Conservation (phyloP, 495 filamentous ascomycete genomes). For the Daldinia caldariorum region DNA sequence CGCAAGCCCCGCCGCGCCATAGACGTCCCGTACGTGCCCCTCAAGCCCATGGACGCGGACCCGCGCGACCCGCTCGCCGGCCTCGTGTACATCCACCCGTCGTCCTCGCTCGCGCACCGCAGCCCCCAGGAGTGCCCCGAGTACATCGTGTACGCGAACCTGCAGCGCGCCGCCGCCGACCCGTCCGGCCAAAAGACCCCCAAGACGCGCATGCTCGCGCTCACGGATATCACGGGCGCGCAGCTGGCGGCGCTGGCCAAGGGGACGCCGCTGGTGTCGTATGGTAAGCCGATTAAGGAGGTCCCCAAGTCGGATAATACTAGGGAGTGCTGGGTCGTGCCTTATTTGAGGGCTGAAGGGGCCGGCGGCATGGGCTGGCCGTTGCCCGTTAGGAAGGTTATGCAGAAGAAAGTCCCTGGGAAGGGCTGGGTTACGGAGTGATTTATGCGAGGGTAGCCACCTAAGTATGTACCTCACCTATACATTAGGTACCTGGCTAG, state of each 20-base stretch:
- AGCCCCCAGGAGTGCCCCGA: slow-evolving; percentile 77
- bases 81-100: slow-evolving; percentile 84
- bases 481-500: background rate
- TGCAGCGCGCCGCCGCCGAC: slow-evolving; percentile 70
- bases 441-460: background rate
- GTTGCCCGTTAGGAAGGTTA: slow-evolving; percentile 80
- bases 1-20: slow-evolving; percentile 82
- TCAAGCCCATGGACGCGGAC: slow-evolving; percentile 69
- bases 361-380: slow-evolving; percentile 80
- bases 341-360: slow-evolving; percentile 71
- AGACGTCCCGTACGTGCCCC: slow-evolving; percentile 89
- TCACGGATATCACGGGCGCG: slow-evolving; percentile 77
- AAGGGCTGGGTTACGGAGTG: slow-evolving; percentile 73
- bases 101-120: slow-evolving; percentile 77
- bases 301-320: slow-evolving; percentile 61
- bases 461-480: too few relatives aligned
- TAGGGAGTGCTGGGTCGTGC: slow-evolving; percentile 85
- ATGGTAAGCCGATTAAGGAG: slow-evolving; percentile 91
- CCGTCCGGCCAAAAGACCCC: slow-evolving; percentile 64
- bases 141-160: slow-evolving; percentile 86
- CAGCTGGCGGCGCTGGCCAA: slow-evolving; percentile 84
- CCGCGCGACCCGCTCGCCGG: slow-evolving; percentile 56
- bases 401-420: slow-evolving; percentile 75
- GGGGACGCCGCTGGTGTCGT: slow-evolving; percentile 83
- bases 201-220: slow-evolving; percentile 87